A percentile compares a stretch with the other conserved stretches of the same genome.
phyloP scores from a whole-genome alignment of 2,329 filamentous ascomycete species.

The Xylariaceae sp. region DNA sequence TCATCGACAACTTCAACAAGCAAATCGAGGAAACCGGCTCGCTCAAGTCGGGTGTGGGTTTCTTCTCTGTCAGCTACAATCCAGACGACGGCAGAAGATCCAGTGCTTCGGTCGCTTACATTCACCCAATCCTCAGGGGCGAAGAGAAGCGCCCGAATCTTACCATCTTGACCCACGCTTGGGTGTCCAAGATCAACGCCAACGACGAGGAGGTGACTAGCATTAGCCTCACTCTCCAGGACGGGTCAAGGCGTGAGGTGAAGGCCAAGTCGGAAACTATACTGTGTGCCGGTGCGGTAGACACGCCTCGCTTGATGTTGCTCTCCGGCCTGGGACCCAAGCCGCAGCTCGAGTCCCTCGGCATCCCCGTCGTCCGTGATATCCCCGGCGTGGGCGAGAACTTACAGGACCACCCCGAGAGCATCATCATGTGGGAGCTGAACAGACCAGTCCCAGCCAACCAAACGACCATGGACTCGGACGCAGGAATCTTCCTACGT shows the following conservation, averaged over 20 bases:
- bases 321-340: conserved; percentile 53
- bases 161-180: conserved; percentile 80
- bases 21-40: conserved; percentile 70
- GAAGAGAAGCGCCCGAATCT: conserved; percentile 79
- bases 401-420: conserved; percentile 55
- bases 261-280: conserved; percentile 70
- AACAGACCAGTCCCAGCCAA: conserved; percentile 70
- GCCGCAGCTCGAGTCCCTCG: conserved; percentile 46
- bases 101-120: conserved; percentile 85
- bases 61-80: conserved; percentile 89
- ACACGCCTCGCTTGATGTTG: conserved; percentile 65
- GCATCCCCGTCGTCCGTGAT: conserved; percentile 51
- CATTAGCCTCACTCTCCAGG: conserved; percentile 58
- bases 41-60: conserved; percentile 72
- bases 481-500: conserved; percentile 82
- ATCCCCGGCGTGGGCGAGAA: conserved; percentile 57
- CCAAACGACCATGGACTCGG: conserved; percentile 87
- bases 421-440: conserved; percentile 67
- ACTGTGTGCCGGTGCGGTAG: conserved; percentile 72
- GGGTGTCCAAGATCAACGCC: conserved; percentile 78
- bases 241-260: conserved; percentile 49
- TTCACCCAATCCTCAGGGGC: conserved; percentile 81
- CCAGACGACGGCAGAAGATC: conserved; percentile 79
- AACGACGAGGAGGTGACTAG: conserved; percentile 65
- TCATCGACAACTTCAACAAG: conserved; percentile 81